Evolutionary conservation across 352 stramenopile species (phyloP), one percentile per base, ranked within the genome.

Genomic region (Lagenidium giganteum): DNA sequence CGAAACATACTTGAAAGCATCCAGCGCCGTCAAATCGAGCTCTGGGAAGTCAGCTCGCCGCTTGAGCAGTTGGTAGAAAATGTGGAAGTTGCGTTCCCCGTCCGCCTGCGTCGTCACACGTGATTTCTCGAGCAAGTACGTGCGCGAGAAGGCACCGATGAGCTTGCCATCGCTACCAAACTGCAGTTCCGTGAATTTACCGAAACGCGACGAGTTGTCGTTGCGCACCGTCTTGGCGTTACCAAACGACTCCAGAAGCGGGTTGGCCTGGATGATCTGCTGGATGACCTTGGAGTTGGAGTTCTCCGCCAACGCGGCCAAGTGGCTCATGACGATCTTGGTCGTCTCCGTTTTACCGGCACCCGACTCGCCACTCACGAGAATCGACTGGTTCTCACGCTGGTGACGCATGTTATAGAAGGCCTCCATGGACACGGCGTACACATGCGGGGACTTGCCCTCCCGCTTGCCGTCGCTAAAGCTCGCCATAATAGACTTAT

Each of bases 321-420:
- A 65, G 55, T 97, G 93, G 37, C 80, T 90, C 82, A 98, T 95
- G 39, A 97, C 83, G 52, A 97, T 96, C 67, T 98, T 98, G 14
- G 95, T 97, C 9, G 94, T 97, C 66, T 98, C 93, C 0, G 95
- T 98, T 63, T 98, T 98, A 39, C 95, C 95, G 23, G 95, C 93
- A 33, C 95, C 95, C 11, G 81, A 96, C 58, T 98, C 95, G 25
- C 95, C 95, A 35, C 69, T 95, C 3, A 98, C 91, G 11, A 98
- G 64, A 59, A 98, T 97, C 28, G 85, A 97, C 63, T 98, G 95
- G 65, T 98, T 95, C 31, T 83, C 66, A 32, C 67, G 56, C 17
- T 73, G 61, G 24, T 67, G 55, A 23, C 72, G 60, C 81, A 95
- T 90, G 49, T 88, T 81, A 44, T 76, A 80, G 47, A 92, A 93